Percentiles rank a stretch among this genome's conserved stretches.
These are phyloP conservation scores for Zoysia pacifica DNA, from an alignment of 176 grass and related monocot genomes.

Conservation along the genomic window DNA sequence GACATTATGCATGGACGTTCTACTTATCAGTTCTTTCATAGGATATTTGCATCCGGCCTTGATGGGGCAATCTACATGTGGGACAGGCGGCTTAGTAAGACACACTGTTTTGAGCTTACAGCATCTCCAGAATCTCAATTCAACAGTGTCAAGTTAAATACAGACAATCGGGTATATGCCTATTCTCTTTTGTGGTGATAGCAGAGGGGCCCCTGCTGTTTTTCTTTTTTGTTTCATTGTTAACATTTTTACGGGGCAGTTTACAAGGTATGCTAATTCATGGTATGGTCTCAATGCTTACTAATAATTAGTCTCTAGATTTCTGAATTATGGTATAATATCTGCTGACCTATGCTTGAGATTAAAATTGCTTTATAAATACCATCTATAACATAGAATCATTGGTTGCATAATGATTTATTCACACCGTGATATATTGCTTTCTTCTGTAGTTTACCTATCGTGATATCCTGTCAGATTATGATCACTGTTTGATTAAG, in stretches of 20 bases:
- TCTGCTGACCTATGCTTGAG: too few relatives aligned
- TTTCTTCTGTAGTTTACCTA: slow-evolving; percentile 2
- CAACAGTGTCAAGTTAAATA: slow-evolving; percentile 69
- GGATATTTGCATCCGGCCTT: slow-evolving; percentile 83
- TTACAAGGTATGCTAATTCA: slow-evolving; percentile 9
- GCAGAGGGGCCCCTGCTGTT: too few relatives aligned
- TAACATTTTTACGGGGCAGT: too few relatives aligned
- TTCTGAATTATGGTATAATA: not conserved
- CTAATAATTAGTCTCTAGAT: too few relatives aligned
- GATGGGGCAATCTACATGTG: slow-evolving; percentile 84
- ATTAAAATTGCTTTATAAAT: not conserved
- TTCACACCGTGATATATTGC: slow-evolving; percentile 4
- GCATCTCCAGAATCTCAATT: slow-evolving; percentile 67
- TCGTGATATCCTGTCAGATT: too few relatives aligned
- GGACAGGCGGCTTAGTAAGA: slow-evolving; percentile 72
- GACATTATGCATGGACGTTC: slow-evolving; percentile 19
- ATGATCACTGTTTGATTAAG: not conserved
- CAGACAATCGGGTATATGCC: slow-evolving; percentile 58
- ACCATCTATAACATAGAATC: slow-evolving; percentile 14
- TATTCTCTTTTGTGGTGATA: too few relatives aligned
- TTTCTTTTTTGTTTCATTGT: too few relatives aligned
- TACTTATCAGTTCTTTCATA: slow-evolving; percentile 37
- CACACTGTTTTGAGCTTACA: slow-evolving; percentile 69
- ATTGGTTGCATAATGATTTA: not conserved
- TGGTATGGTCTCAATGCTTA: not conserved